These are phyloP conservation scores for Cladosporium colombiae DNA, from an alignment of 2,329 filamentous ascomycete species.

Conservation along the genomic window DNA sequence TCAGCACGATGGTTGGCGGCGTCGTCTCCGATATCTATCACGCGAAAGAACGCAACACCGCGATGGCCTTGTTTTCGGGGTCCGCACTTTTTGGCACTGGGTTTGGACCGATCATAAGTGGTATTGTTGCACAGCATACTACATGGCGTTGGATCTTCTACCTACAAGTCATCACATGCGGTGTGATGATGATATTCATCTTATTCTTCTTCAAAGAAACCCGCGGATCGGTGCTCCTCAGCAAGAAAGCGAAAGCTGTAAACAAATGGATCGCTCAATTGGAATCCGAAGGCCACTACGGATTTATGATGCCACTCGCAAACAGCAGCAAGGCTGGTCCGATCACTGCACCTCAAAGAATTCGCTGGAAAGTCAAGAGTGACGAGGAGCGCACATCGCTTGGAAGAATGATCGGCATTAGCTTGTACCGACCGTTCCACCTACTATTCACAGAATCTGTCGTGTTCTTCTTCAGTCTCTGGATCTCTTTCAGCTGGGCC, in stretches of 20 bases:
- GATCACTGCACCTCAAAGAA: slow-evolving; percentile 25
- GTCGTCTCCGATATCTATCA: slow-evolving; percentile 86
- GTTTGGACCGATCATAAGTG: slow-evolving; percentile 70
- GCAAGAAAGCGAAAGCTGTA: slow-evolving; percentile 69
- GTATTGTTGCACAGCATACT: slow-evolving; percentile 66
- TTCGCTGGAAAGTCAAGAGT: slow-evolving; percentile 77
- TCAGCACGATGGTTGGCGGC: slow-evolving; percentile 89
- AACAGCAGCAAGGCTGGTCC: slow-evolving; percentile 31
- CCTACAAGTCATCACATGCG: slow-evolving; percentile 73
- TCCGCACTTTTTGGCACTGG: slow-evolving; percentile 77
- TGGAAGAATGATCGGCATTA: slow-evolving; percentile 69
- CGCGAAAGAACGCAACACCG: slow-evolving; percentile 75
- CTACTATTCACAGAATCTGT: slow-evolving; percentile 75
- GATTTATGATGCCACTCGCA: slow-evolving; percentile 50
- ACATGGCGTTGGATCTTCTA: slow-evolving; percentile 89
- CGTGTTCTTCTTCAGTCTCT: slow-evolving; percentile 84
- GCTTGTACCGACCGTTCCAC: slow-evolving; percentile 75
- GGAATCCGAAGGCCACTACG: slow-evolving; percentile 64
- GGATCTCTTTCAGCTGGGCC: slow-evolving; percentile 88
- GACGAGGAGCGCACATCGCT: slow-evolving; percentile 75
- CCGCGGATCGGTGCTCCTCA: slow-evolving; percentile 75
- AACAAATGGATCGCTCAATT: slow-evolving; percentile 78
- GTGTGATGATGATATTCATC: slow-evolving; percentile 63
- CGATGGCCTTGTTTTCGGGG: slow-evolving; percentile 88
- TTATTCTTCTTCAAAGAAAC: slow-evolving; percentile 77